Conservation (phyloP, 345 rosid genomes). For the Camelina sativa region DNA sequence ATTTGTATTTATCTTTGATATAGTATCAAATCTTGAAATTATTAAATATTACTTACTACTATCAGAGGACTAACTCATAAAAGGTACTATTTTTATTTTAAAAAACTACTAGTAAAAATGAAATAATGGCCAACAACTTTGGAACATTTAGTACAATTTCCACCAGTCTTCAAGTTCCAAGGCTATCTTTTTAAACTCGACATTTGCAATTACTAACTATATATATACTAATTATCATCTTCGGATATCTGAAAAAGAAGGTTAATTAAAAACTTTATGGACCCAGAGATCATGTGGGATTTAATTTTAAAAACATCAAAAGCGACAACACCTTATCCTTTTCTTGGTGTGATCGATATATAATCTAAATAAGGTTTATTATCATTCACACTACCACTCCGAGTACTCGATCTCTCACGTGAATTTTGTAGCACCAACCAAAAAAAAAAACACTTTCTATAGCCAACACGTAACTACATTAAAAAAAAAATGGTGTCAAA, state of each 20-base stretch:
- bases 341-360: slow-evolving; percentile 32
- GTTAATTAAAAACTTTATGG: slow-evolving; percentile 18
- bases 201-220: slow-evolving; percentile 27
- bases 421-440: slow-evolving; percentile 17
- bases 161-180: slow-evolving; percentile 46
- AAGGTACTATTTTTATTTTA: not conserved
- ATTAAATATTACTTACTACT: not conserved
- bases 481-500: slow-evolving; percentile 8
- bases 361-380: slow-evolving; percentile 17
- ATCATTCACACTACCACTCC: slow-evolving; percentile 20
- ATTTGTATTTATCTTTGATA: not conserved
- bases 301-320: slow-evolving; percentile 29
- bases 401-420: slow-evolving; percentile 25
- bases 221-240: slow-evolving; percentile 6
- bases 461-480: not conserved
- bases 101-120: not conserved
- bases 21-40: not conserved
- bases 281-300: slow-evolving; percentile 41
- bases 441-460: not conserved
- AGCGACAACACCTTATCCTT: slow-evolving; percentile 38
- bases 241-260: slow-evolving; percentile 18
- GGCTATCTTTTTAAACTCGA: slow-evolving; percentile 18
- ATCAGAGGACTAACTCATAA: not conserved
- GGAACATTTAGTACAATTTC: slow-evolving; percentile 36
- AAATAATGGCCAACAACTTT: slow-evolving; percentile 39